phyloP scores from a whole-genome alignment of 306 rosid genomes.

The peach (Prunus persica) region Prunus_persica_NCBIv2 NC_034010.1:21012501-21013000 shows the following conservation, averaged over 20 bases:
- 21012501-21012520: constrained; percentile 97
- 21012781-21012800: background rate
- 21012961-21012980: background rate
- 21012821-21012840: background rate
- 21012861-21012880: background rate
- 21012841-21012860: background rate
- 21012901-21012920: background rate
- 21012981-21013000: background rate
- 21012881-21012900: background rate
- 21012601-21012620: constrained; percentile 78
- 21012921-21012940: background rate
- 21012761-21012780: background rate
- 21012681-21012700: background rate
- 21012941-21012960: background rate
- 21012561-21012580: constrained; percentile 71
- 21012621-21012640: constrained; percentile 82
- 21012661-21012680: constrained; percentile 89
- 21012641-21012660: constrained; percentile 93
- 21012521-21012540: constrained; percentile 86
- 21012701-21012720: background rate
- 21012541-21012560: constrained; percentile 76
- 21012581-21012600: constrained; percentile 51
- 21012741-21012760: background rate
- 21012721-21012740: background rate
- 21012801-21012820: background rate